Conservation (phyloP, 495 filamentous ascomycete species). For the Talaromyces ruber region DNA sequence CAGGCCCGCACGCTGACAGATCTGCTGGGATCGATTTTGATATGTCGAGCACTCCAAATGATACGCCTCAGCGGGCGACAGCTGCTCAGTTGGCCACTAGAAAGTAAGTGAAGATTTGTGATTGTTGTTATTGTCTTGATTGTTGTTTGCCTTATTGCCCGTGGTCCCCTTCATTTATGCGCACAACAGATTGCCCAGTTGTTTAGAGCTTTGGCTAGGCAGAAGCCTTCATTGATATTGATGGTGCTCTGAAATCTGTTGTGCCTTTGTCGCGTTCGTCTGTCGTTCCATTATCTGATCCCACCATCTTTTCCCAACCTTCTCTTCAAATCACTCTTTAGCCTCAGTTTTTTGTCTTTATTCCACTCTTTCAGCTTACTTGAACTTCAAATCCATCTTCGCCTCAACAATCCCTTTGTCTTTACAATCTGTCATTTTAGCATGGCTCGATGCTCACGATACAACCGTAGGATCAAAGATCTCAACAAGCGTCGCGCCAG, state of each 20-base stretch:
- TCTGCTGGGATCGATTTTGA: constrained; percentile 16
- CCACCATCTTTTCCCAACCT: neutral
- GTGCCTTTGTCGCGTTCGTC: constrained; percentile 1
- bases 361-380: neutral
- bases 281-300: too few species aligned
- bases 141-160: constrained; percentile 1
- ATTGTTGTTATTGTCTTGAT: constrained; percentile 6
- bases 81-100: constrained; percentile 43
- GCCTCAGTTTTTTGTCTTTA: neutral
- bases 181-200: neutral
- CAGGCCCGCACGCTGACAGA: constrained; percentile 8
- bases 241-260: neutral
- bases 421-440: neutral
- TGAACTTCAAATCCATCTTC: neutral
- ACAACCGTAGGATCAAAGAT: constrained; percentile 1
- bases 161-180: neutral
- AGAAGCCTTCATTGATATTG: constrained; percentile 5
- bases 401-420: neutral
- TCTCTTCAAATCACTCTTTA: neutral
- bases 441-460: neutral
- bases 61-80: constrained; percentile 40
- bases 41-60: constrained; percentile 35
- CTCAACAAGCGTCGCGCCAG: neutral
- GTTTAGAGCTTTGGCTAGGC: neutral
- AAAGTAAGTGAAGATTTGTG: constrained; percentile 35